These are phyloP conservation scores for Podila horticola DNA, from an alignment of 192 early-diverging fungal species.

Conservation along the genomic window DNA sequence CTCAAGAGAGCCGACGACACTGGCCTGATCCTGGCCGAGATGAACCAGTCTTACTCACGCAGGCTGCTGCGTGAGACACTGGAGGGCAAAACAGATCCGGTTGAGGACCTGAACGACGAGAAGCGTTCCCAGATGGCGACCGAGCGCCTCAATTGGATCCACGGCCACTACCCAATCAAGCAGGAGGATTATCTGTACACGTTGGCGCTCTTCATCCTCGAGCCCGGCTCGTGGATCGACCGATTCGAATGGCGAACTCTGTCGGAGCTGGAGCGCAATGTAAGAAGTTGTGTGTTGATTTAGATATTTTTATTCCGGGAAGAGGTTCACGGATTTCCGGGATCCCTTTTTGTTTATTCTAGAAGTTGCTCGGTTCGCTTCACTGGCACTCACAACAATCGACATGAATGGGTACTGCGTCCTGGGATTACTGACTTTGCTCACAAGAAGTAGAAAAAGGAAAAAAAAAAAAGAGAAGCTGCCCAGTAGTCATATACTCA, in stretches of 20 bases:
- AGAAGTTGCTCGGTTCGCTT: no score
- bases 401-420: not conserved
- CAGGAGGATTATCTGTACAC: slow-evolving; percentile 60
- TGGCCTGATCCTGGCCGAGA: slow-evolving; percentile 39
- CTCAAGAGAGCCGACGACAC: slow-evolving; percentile 52
- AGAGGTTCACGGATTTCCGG: no score
- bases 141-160: slow-evolving; percentile 55
- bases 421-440: not conserved
- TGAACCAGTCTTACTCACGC: slow-evolving; percentile 37
- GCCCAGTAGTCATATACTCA: no score
- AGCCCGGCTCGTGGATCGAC: slow-evolving; percentile 41
- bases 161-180: slow-evolving; percentile 54
- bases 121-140: slow-evolving; percentile 18
- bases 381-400: no score
- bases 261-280: slow-evolving; percentile 56
- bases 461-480: not conserved
- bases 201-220: slow-evolving; percentile 40
- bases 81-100: slow-evolving; percentile 18
- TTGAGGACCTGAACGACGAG: slow-evolving; percentile 20
- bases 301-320: no score
- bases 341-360: no score
- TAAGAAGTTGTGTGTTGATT: slow-evolving; percentile 15
- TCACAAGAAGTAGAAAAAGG: not conserved
- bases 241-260: slow-evolving; percentile 52
- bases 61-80: slow-evolving; percentile 25